Evolutionary conservation across 2,329 filamentous ascomycete genomes (phyloP).

Genomic region (Trematosphaeria pertusa): DNA sequence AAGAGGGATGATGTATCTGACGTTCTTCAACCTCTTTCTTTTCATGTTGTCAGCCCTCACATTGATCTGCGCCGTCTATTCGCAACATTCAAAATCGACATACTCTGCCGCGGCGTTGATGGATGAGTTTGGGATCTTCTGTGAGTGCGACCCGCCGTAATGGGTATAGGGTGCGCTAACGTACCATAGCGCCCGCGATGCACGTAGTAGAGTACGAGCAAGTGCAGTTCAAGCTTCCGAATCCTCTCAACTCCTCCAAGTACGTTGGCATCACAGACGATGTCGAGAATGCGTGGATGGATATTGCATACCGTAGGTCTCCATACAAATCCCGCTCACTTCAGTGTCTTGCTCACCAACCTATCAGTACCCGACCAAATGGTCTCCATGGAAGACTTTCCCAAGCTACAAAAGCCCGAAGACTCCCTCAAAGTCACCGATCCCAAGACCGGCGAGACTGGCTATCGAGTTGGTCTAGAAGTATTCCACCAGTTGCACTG

Average conservation of each 20-base stretch:
- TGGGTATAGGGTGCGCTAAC: conserved; percentile 1
- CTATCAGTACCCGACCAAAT: conserved; percentile 69
- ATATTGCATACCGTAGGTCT: conserved; percentile 56
- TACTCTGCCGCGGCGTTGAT: conserved; percentile 37
- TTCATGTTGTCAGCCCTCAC: conserved; percentile 41
- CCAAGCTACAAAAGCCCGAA: conserved; percentile 60
- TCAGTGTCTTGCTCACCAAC: no score
- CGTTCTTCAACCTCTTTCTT: conserved; percentile 42
- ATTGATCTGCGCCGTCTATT: conserved; percentile 39
- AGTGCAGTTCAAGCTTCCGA: conserved; percentile 35
- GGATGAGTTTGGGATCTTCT: conserved; percentile 41
- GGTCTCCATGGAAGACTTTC: conserved; percentile 62
- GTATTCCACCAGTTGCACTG: conserved; percentile 61
- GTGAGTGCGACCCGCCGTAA: conserved; percentile 14
- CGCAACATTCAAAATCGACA: conserved; percentile 32
- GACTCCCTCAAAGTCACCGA: conserved; percentile 63
- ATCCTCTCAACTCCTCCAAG: conserved; percentile 39
- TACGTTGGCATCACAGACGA: conserved; percentile 64
- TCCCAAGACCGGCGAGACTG: conserved; percentile 62
- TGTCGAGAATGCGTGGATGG: conserved; percentile 65
- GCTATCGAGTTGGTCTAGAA: conserved; percentile 66
- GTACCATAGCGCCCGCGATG: conserved; percentile 32
- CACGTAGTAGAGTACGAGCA: conserved; percentile 37
- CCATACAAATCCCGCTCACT: no score
- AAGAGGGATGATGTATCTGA: conserved; percentile 37